Conservation (phyloP, 768 basidiomycete species). For the Sistotremastrum niveocremeum region DNA sequence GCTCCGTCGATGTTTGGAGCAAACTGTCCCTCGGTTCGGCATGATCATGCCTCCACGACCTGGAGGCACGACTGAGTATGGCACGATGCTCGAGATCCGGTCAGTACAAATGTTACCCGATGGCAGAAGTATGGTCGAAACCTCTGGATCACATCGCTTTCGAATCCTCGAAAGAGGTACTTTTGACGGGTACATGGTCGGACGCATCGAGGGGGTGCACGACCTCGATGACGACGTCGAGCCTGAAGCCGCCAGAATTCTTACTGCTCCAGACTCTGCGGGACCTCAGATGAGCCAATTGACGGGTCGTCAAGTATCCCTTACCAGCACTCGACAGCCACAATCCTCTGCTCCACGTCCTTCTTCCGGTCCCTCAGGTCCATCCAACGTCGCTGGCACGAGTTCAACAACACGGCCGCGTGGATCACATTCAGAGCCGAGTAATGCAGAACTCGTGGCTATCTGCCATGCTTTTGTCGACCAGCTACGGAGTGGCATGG, state of each 20-base stretch:
- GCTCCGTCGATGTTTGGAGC: constrained; percentile 89
- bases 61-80: constrained; percentile 44
- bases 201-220: constrained; percentile 49
- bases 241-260: neutral
- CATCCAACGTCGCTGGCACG: too few species aligned
- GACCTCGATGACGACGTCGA: constrained; percentile 1
- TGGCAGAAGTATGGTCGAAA: constrained; percentile 78
- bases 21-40: constrained; percentile 66
- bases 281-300: constrained; percentile 7
- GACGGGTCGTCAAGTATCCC: constrained; percentile 19
- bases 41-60: constrained; percentile 71
- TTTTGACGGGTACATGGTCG: constrained; percentile 85
- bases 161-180: constrained; percentile 72
- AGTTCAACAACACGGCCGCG: constrained; percentile 6
- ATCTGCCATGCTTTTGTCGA: constrained; percentile 49
- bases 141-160: constrained; percentile 64
- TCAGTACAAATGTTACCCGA: constrained; percentile 80
- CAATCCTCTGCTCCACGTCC: constrained; percentile 7
- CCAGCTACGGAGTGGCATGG: constrained; percentile 52
- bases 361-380: constrained; percentile 2
- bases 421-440: constrained; percentile 6
- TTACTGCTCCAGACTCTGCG: neutral
- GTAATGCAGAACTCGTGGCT: constrained; percentile 42
- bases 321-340: constrained; percentile 13
- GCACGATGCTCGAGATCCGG: constrained; percentile 86